These are phyloP conservation scores for Abrus precatorius DNA, from an alignment of 306 rosid genomes.

Conservation along the genomic window DNA sequence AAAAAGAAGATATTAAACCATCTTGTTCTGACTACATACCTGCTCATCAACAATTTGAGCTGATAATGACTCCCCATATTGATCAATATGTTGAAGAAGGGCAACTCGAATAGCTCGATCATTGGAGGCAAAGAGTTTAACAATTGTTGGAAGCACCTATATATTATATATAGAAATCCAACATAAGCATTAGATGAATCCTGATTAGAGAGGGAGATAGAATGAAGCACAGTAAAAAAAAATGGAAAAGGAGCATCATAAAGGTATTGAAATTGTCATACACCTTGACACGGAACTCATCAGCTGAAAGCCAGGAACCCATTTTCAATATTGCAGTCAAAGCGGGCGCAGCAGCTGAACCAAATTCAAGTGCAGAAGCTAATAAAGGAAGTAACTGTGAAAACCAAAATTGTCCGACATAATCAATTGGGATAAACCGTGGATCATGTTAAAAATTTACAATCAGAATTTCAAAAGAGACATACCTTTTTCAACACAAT, in stretches of 20 bases:
- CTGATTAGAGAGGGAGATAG: constrained; percentile 27
- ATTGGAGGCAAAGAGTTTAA: constrained; percentile 94
- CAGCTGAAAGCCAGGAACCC: constrained; percentile 94
- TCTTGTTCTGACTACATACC: constrained; percentile 57
- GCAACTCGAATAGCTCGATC: constrained; percentile 93
- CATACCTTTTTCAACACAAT: constrained; percentile 91
- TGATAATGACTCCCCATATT: constrained; percentile 89
- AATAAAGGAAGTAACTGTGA: constrained; percentile 94
- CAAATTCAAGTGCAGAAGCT: constrained; percentile 99
- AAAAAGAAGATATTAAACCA: constrained; percentile 35
- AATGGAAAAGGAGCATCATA: background rate
- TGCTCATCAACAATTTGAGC: constrained; percentile 93
- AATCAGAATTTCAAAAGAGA: constrained; percentile 42
- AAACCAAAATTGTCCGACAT: constrained; percentile 53
- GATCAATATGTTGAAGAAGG: constrained; percentile 97
- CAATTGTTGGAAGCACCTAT: constrained; percentile 85
- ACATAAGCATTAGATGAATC: constrained; percentile 38
- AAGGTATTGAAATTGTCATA: constrained; percentile 38
- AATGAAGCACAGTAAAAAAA: background rate
- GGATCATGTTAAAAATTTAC: constrained; percentile 21
- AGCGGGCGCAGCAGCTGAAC: constrained; percentile 99
- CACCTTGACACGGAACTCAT: constrained; percentile 89
- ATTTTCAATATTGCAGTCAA: constrained; percentile 95
- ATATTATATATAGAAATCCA: constrained; percentile 44
- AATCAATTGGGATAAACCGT: constrained; percentile 46